Percentiles rank a stretch among this genome's conserved stretches.
Conservation (phyloP, 2,329 filamentous ascomycete species). For the Dryadomyces sulphureus region DNA sequence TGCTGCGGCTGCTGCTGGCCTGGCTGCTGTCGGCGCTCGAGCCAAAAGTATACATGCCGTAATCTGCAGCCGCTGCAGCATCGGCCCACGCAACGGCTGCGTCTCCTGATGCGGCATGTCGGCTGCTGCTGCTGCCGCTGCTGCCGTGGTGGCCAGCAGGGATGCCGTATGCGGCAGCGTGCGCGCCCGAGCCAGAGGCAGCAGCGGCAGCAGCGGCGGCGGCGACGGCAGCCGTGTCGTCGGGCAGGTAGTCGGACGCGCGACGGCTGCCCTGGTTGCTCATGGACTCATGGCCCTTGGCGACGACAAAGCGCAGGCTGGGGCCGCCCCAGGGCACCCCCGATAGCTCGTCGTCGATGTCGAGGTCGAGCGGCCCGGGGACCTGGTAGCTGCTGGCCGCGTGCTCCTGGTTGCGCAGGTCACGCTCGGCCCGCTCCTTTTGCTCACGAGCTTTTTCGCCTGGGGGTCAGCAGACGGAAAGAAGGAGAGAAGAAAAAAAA, state of each 20-base stretch:
- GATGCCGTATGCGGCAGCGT: too few species aligned
- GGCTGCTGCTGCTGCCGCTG: too few species aligned
- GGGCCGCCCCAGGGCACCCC: slow-evolving; percentile 61
- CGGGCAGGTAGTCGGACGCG: slow-evolving; percentile 19
- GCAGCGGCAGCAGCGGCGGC: background rate
- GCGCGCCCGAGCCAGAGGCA: background rate
- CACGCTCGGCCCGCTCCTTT: slow-evolving; percentile 49
- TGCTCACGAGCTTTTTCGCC: slow-evolving; percentile 57
- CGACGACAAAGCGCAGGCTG: slow-evolving; percentile 40
- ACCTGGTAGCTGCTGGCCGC: slow-evolving; percentile 51
- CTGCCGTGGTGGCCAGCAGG: too few species aligned
- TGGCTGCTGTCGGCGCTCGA: slow-evolving; percentile 1
- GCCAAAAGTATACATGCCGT: background rate
- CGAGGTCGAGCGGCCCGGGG: slow-evolving; percentile 41
- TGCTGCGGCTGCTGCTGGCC: slow-evolving; percentile 6
- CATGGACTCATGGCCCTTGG: slow-evolving; percentile 33
- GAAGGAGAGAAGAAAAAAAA: background rate
- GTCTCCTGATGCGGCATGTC: background rate
- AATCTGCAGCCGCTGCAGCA: too few species aligned
- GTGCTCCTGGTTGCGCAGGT: slow-evolving; percentile 45
- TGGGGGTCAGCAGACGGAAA: slow-evolving; percentile 16
- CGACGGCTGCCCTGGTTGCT: slow-evolving; percentile 27
- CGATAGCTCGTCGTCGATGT: slow-evolving; percentile 34
- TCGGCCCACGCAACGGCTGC: background rate
- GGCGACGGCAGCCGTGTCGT: slow-evolving; percentile 14